A percentile compares a stretch with the other conserved stretches of the same genome.
Conservation (phyloP, 140 eudicot genomes). For the Senecio squalidus region DNA sequence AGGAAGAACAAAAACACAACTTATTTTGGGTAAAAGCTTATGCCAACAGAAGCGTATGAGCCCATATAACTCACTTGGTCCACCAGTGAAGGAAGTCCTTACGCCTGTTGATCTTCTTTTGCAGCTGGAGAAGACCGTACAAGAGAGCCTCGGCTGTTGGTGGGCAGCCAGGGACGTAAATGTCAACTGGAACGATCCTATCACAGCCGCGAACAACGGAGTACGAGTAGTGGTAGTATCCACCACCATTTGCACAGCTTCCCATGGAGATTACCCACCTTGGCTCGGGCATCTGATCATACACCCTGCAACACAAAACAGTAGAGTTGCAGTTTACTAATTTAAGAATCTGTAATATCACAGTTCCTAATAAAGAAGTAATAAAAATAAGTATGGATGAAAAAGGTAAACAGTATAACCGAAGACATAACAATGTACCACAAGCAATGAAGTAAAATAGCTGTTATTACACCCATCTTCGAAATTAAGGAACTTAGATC, state of each 20-base stretch:
- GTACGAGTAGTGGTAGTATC: constrained; percentile 92
- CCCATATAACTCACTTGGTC: constrained; percentile 48
- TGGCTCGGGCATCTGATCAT: constrained; percentile 98
- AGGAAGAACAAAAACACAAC: constrained; percentile 17
- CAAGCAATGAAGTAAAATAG: too few species aligned
- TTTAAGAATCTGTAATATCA: neutral
- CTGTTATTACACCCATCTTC: too few species aligned
- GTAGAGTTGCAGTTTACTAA: neutral
- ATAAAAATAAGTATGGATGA: neutral
- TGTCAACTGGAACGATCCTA: constrained; percentile 88
- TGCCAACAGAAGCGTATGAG: neutral
- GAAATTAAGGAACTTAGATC: too few species aligned
- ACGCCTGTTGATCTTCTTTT: constrained; percentile 95
- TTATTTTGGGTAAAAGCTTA: constrained; percentile 31
- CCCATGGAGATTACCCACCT: constrained; percentile 99
- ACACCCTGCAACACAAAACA: constrained; percentile 47
- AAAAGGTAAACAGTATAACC: neutral
- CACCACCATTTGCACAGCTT: constrained; percentile 98
- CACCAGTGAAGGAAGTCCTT: constrained; percentile 92
- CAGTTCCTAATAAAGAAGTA: neutral
- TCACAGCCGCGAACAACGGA: constrained; percentile 93
- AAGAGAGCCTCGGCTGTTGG: constrained; percentile 95
- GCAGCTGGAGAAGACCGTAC: constrained; percentile 83
- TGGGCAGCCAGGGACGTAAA: constrained; percentile 97
- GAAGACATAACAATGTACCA: too few species aligned